Evolutionary conservation across 2,329 filamentous ascomycete species (phyloP), one percentile per base, ranked within the genome.

Genomic region (Aspergillus clavatus): DNA sequence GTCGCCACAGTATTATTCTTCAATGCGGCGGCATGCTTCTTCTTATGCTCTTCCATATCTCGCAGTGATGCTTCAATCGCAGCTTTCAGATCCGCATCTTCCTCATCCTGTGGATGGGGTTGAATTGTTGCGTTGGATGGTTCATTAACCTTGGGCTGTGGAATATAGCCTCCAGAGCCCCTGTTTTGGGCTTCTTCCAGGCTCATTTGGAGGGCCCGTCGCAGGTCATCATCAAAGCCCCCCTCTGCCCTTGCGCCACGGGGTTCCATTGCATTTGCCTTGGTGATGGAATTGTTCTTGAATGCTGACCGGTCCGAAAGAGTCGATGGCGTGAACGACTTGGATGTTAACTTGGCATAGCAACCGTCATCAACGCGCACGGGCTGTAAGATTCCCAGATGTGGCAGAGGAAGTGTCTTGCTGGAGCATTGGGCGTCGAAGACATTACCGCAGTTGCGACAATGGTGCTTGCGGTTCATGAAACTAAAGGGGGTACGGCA

Each of bases 31-130:
- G 89, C 82, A 65, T 97, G 89, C 56, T 83, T 84, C 70, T 91
- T 86, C 75, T 98, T 97, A 66, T 98, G 91, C 66, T 96, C 87
- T 68, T 98, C 93, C 89, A 97, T 96, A 62, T 98, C 93, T 19
- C 87, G 86, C 47, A 98, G 67, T 4, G 93, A 97, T 14, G 94
- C 90, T 27, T 90, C 91, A 62, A 98, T 97, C 3, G 93, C 93
- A 21, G 91, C 89, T 64, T 93, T 94, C 22, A 98, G 72, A 59
- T 97, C 91, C 0, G 88, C 85, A 61, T 98, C 93, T 44, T 96
- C 90, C 45, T 95, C 89, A 42, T 95, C 89, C 2, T 80, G 81
- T 45, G 57, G 52, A 57, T 59, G 54, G 31, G 58, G 50, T 48
- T 55, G 58, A 42, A 69, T 71, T 57, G 73, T 75, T 62, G 69